Evolutionary conservation across 495 filamentous ascomycete genomes (phyloP).

Genomic region (Neurospora terricola): DNA sequence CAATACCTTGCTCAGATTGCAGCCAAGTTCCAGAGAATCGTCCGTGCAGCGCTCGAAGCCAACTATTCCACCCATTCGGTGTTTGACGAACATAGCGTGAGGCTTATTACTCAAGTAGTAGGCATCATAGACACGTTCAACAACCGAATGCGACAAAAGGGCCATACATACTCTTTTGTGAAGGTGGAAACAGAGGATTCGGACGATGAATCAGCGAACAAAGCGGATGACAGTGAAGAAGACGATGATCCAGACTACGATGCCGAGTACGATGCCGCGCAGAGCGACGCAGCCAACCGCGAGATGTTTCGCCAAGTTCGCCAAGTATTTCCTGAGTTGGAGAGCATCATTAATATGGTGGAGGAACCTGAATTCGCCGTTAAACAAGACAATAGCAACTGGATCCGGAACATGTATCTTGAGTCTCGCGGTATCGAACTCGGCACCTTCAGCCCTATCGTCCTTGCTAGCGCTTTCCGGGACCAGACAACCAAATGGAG

Average conservation of each 20-base stretch:
- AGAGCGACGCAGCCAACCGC: not conserved
- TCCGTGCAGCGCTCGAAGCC: constrained; percentile 25
- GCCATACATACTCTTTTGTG: not conserved
- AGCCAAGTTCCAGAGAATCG: constrained; percentile 30
- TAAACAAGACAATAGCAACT: not conserved
- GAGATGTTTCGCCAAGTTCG: not conserved
- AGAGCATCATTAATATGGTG: not conserved
- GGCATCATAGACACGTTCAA: constrained; percentile 19
- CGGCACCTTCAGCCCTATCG: constrained; percentile 12
- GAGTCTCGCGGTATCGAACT: constrained; percentile 20
- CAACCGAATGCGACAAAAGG: not conserved
- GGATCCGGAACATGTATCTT: constrained; percentile 14
- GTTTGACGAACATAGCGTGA: constrained; percentile 14
- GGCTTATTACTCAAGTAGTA: constrained; percentile 33
- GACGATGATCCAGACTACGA: not conserved
- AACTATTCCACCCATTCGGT: constrained; percentile 29
- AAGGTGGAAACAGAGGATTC: not conserved
- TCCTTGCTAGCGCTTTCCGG: constrained; percentile 39
- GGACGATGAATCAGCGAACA: not conserved
- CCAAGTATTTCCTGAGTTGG: constrained; percentile 10
- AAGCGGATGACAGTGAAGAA: not conserved
- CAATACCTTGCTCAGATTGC: constrained; percentile 33
- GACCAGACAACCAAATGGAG: constrained; percentile 49
- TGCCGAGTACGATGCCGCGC: not conserved
- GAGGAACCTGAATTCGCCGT: constrained; percentile 2